These are phyloP conservation scores for Musa acuminata DNA, from an alignment of 176 grass and related monocot genomes.

Conservation along the genomic window DNA sequence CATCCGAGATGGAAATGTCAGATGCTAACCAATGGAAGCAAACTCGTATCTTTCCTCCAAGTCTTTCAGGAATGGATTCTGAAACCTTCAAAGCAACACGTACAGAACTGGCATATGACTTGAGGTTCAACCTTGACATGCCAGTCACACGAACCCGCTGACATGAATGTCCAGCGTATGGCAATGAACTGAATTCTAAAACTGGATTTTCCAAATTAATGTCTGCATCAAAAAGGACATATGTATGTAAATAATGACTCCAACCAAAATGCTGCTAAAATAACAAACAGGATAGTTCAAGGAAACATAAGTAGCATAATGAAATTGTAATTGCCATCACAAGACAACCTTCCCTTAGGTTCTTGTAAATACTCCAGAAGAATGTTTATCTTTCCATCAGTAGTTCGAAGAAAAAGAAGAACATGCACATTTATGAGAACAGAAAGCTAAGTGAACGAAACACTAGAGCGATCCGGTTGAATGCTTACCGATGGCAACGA, in stretches of 20 bases:
- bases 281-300: not conserved
- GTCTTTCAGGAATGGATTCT: constrained; percentile 49
- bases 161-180: constrained; percentile 45
- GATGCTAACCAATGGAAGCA: constrained; percentile 76
- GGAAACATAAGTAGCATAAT: too few relatives aligned
- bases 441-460: too few relatives aligned
- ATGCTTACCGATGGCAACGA: not conserved
- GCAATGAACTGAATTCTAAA: constrained; percentile 39
- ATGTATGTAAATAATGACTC: not conserved
- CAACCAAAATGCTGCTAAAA: not conserved
- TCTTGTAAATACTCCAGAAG: too few relatives aligned
- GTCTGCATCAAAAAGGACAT: constrained; percentile 32
- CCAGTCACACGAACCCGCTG: constrained; percentile 50
- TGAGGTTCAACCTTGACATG: constrained; percentile 54
- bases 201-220: constrained; percentile 50
- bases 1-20: not conserved
- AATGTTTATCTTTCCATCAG: too few relatives aligned
- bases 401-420: too few relatives aligned
- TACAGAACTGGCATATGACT: constrained; percentile 49
- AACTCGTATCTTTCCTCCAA: constrained; percentile 59
- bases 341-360: too few relatives aligned
- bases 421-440: too few relatives aligned
- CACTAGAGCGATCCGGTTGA: too few relatives aligned
- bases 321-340: too few relatives aligned
- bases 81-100: constrained; percentile 56